Evolutionary conservation across 23 red algal species (phyloP), one percentile per base, ranked within the genome.

Genomic region (Gracilaria caudata): DNA sequence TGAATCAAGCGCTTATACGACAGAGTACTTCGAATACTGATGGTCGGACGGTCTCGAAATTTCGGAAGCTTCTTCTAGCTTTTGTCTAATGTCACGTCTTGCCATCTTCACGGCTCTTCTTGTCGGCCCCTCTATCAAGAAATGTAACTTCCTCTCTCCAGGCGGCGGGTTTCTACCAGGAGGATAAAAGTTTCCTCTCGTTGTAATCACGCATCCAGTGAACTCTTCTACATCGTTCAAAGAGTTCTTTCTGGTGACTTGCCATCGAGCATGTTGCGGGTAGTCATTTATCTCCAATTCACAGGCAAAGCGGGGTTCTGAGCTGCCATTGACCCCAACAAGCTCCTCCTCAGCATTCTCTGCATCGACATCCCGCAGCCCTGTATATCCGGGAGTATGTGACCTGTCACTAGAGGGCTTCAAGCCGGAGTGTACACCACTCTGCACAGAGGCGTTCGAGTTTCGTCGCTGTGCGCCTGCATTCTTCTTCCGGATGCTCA

Each of bases 261-360:
- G 78, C 95, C 95, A 98, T 47, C 95, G 78, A n/a, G 95, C 95
- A 65, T 93, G 84, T 29, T 93, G 95, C 16, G 90, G 95, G 59
- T 94, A 98, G 82, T 98, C 95, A 81, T 98, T 98, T 38, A 98
- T 98, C 54, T 98, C 95, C 35, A 98, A 79, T 59, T 98, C 95
- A 4, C 71, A 72, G 9, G 79, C 90, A 75, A 86, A 93, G 9
- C 87, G 58, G 12, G 87, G 54, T 32, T 58, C 56, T 49, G 38
- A 75, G 39, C 32, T 68, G 26, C 21, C 60, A n/a, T 61, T 71
- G 25, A 56, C 51, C 14, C 33, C 58, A 23, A 32, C 33, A n/a
- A 40, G 37, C 36, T 83, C 66, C 58, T 64, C 45, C 51, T 77
- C 82, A 68, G 20, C 44, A 32, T 64, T 53, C 25, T 63, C 55